Percentiles rank a stretch among this genome's conserved stretches.
These are phyloP conservation scores for Ophiocordyceps sinensis DNA, from an alignment of 2,329 filamentous ascomycete genomes.

Conservation along the genomic window DNA sequence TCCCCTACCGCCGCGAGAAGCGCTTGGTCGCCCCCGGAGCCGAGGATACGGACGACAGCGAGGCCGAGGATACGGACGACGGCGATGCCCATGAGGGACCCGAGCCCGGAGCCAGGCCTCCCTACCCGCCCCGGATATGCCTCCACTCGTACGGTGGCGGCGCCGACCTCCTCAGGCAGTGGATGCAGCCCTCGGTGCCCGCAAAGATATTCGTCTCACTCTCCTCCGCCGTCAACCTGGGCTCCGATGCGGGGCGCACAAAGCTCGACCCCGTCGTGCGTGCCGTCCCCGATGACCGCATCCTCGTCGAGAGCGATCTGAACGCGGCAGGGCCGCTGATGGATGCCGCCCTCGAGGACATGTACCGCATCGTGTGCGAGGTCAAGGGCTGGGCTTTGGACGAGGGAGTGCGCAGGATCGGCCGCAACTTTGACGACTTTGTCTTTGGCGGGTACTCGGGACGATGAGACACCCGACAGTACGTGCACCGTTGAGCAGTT, in stretches of 20 bases:
- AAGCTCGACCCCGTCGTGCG: constrained; percentile 52
- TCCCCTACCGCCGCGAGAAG: constrained; percentile 44
- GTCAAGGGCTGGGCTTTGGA: constrained; percentile 66
- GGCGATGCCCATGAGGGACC: constrained; percentile 17
- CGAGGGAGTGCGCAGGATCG: constrained; percentile 53
- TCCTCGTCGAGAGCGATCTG: constrained; percentile 83
- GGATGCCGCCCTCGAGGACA: constrained; percentile 63
- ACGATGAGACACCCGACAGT: constrained; percentile 3
- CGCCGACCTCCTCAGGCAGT: constrained; percentile 61
- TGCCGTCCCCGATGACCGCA: constrained; percentile 58
- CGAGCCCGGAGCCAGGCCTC: constrained; percentile 21
- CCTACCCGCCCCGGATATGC: constrained; percentile 79
- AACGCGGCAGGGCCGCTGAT: constrained; percentile 70
- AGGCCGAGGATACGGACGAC: constrained; percentile 22
- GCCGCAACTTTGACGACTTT: constrained; percentile 65
- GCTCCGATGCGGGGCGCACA: constrained; percentile 27
- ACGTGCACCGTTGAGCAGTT: too few relatives aligned
- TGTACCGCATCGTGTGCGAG: constrained; percentile 60
- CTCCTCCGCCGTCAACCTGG: constrained; percentile 69
- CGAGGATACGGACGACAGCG: constrained; percentile 23
- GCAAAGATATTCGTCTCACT: constrained; percentile 78
- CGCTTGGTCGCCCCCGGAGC: constrained; percentile 31
- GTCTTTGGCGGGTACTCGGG: constrained; percentile 42
- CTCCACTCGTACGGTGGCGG: constrained; percentile 86
- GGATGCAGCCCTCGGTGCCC: constrained; percentile 58